phyloP scores from a whole-genome alignment of 768 basidiomycete genomes.

The Suillus cothurnatus region DNA sequence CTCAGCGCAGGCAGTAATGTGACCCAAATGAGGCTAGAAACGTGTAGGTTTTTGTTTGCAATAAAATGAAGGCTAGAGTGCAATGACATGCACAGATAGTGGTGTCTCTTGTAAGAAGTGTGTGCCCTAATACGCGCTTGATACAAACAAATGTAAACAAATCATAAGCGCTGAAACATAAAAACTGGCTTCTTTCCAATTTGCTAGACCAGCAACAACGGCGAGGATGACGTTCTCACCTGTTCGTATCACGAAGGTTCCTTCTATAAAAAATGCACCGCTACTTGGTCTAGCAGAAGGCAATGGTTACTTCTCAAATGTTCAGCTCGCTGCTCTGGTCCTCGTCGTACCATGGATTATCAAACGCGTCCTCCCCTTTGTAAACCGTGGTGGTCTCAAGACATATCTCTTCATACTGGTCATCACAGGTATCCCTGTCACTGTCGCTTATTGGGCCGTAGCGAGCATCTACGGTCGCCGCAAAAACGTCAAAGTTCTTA shows the following conservation, averaged over 20 bases:
- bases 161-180: background rate
- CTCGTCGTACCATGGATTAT: conserved; percentile 82
- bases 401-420: conserved; percentile 82
- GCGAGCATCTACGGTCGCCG: conserved; percentile 81
- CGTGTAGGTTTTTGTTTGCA: too few relatives aligned
- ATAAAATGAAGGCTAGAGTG: too few relatives aligned
- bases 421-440: conserved; percentile 73
- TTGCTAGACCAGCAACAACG: background rate
- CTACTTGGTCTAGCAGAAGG: conserved; percentile 83
- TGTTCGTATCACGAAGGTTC: conserved; percentile 64
- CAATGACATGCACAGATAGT: too few relatives aligned
- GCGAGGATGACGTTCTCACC: conserved; percentile 44
- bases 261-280: conserved; percentile 86
- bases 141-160: background rate
- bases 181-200: background rate
- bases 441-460: conserved; percentile 87
- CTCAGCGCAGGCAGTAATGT: too few relatives aligned
- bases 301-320: conserved; percentile 81
- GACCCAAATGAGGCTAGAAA: too few relatives aligned
- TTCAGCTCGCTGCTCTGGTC: conserved; percentile 75
- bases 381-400: conserved; percentile 83
- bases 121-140: background rate
- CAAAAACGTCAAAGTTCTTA: conserved; percentile 80
- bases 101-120: too few relatives aligned
- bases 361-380: conserved; percentile 79